Conservation (phyloP, 2,329 filamentous ascomycete genomes). For the Diaporthe nobilis region DNA sequence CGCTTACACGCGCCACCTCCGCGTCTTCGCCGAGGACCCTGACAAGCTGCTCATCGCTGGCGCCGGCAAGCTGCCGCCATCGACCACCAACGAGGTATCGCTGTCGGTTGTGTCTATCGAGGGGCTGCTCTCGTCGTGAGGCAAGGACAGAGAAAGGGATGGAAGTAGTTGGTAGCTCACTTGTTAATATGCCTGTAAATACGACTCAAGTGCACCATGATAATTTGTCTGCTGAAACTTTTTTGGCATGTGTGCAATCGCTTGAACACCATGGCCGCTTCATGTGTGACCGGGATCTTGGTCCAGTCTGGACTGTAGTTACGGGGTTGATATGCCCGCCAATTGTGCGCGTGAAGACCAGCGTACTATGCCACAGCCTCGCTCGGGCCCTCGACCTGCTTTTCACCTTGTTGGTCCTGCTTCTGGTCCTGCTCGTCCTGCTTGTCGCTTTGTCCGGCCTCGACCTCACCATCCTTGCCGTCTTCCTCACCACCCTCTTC, state of each 20-base stretch:
- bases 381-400: not conserved
- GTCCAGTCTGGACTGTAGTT: not conserved
- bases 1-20: conserved; percentile 56
- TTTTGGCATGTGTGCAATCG: not conserved
- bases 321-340: not conserved
- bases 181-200: conserved; percentile 14
- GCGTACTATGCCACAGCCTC: conserved; percentile 12
- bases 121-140: conserved; percentile 35
- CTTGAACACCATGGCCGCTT: not conserved
- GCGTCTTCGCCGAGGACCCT: conserved; percentile 53
- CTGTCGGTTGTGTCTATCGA: conserved; percentile 52
- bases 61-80: conserved; percentile 61
- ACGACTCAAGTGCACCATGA: not conserved
- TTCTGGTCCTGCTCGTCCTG: conserved; percentile 8
- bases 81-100: conserved; percentile 59
- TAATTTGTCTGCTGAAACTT: not conserved
- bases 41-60: conserved; percentile 60
- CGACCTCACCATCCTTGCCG: conserved; percentile 11
- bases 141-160: not conserved
- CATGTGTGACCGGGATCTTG: not conserved
- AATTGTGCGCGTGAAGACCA: too few species aligned
- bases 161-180: not conserved
- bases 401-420: not conserved
- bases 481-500: conserved; percentile 36
- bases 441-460: conserved; percentile 17